These are phyloP conservation scores for Cladosporium colombiae DNA, from an alignment of 2,329 filamentous ascomycete genomes.

Conservation along the genomic window DNA sequence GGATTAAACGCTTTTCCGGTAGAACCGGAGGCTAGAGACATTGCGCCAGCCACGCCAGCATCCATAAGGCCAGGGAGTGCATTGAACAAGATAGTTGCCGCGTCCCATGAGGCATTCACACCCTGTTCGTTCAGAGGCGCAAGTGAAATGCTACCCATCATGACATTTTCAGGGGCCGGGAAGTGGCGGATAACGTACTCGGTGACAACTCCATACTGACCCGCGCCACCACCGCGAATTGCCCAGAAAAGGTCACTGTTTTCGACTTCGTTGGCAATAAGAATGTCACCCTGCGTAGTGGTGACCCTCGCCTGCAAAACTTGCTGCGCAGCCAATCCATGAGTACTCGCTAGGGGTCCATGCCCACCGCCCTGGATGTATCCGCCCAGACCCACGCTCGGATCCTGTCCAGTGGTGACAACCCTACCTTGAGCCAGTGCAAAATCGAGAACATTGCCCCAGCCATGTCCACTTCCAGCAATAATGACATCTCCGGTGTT, in stretches of 20 bases:
- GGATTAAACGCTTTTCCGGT: slow-evolving; percentile 36
- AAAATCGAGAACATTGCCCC: slow-evolving; percentile 27
- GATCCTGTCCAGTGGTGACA: slow-evolving; percentile 25
- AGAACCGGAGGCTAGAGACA: slow-evolving; percentile 24
- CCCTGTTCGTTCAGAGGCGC: slow-evolving; percentile 30
- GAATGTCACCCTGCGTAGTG: slow-evolving; percentile 21
- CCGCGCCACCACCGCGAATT: slow-evolving; percentile 23
- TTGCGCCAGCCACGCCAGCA: slow-evolving; percentile 30
- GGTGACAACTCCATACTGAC: slow-evolving; percentile 22
- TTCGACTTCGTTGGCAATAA: slow-evolving; percentile 20
- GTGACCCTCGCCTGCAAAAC: slow-evolving; percentile 21
- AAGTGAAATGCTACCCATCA: slow-evolving; percentile 23
- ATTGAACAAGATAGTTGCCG: slow-evolving; percentile 35
- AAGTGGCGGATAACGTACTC: slow-evolving; percentile 29
- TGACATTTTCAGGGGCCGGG: slow-evolving; percentile 25
- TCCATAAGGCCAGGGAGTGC: slow-evolving; percentile 37
- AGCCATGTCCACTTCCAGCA: slow-evolving; percentile 31
- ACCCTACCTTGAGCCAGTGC: slow-evolving; percentile 23
- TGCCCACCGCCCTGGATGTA: slow-evolving; percentile 25
- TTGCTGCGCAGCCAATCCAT: slow-evolving; percentile 26
- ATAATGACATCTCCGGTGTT: slow-evolving; percentile 26
- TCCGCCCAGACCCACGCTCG: slow-evolving; percentile 23
- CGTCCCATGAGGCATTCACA: slow-evolving; percentile 38
- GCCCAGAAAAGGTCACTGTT: slow-evolving; percentile 28
- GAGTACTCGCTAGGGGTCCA: slow-evolving; percentile 18